phyloP scores from a whole-genome alignment of 1,139 yeast species.

The Arxiozyma slooffiae region DNA sequence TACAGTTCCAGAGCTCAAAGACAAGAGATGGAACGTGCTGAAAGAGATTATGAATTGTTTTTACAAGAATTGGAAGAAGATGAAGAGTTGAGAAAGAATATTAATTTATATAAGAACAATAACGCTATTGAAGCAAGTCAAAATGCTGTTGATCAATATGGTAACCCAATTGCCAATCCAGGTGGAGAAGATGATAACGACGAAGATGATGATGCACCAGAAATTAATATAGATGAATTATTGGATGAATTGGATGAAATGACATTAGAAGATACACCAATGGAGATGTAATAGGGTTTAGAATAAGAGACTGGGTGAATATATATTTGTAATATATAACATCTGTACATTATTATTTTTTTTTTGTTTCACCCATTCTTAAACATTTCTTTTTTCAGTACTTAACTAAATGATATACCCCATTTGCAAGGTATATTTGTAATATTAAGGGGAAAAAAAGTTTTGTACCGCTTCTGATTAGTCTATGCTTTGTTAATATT shows the following conservation, averaged over 20 bases:
- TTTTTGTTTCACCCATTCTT: no score
- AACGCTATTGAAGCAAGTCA: constrained; percentile 23
- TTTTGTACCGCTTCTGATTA: no score
- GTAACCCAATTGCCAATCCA: background rate
- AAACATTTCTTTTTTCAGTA: no score
- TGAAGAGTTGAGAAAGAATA: constrained; percentile 81
- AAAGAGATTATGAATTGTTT: constrained; percentile 90
- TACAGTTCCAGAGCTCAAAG: constrained; percentile 59
- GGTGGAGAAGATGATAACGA: constrained; percentile 37
- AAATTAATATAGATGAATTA: constrained; percentile 68
- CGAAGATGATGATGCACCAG: constrained; percentile 65
- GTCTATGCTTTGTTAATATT: no score
- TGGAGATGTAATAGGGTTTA: constrained; percentile 5
- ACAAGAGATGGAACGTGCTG: constrained; percentile 86
- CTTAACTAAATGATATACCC: no score
- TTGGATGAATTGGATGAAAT: constrained; percentile 89
- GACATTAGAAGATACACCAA: constrained; percentile 49
- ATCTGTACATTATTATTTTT: no score
- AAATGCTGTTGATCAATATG: constrained; percentile 13
- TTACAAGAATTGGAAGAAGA: constrained; percentile 97
- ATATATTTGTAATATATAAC: no score
- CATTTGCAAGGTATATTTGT: no score
- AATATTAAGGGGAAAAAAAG: no score
- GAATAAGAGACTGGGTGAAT: no score
- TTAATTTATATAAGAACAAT: constrained; percentile 75